These are phyloP conservation scores for Dorcoceras hygrometricum DNA, from an alignment of 257 asterid genomes.

Conservation along the genomic window DNA sequence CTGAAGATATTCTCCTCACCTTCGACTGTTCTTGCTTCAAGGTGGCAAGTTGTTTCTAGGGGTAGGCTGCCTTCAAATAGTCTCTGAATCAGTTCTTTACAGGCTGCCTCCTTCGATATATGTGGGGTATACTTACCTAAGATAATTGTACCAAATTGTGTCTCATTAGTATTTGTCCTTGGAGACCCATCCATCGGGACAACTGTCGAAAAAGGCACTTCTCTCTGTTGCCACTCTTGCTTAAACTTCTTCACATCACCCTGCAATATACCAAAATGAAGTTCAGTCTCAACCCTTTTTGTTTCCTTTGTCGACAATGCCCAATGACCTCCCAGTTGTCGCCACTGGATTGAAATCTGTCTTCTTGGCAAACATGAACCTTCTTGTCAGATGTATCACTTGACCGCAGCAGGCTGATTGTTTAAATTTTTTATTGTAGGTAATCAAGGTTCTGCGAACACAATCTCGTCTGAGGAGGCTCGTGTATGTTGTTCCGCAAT, in stretches of 20 bases:
- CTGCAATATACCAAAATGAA: background rate
- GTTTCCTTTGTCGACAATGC: background rate
- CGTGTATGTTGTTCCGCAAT: constrained; percentile 58
- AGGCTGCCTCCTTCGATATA: background rate
- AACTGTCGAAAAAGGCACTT: background rate
- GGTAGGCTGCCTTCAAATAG: background rate
- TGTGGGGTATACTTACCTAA: background rate
- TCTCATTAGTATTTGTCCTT: background rate
- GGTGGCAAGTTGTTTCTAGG: background rate
- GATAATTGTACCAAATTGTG: background rate
- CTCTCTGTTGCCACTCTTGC: background rate
- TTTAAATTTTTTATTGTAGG: constrained; percentile 46
- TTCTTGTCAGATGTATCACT: background rate
- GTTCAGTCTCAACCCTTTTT: background rate
- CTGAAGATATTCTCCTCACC: background rate
- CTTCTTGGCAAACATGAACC: constrained; percentile 2
- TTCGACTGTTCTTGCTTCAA: background rate
- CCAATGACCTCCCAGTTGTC: background rate
- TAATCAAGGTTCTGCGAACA: constrained; percentile 79
- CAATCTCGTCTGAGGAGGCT: constrained; percentile 80
- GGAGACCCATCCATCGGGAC: background rate
- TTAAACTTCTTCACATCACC: background rate
- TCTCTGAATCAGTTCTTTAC: background rate
- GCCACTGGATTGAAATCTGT: background rate
- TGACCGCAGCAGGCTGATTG: background rate